Evolutionary conservation across 805 yeast genomes (phyloP).

Genomic region (Pachysolen tannophilus): DNA sequence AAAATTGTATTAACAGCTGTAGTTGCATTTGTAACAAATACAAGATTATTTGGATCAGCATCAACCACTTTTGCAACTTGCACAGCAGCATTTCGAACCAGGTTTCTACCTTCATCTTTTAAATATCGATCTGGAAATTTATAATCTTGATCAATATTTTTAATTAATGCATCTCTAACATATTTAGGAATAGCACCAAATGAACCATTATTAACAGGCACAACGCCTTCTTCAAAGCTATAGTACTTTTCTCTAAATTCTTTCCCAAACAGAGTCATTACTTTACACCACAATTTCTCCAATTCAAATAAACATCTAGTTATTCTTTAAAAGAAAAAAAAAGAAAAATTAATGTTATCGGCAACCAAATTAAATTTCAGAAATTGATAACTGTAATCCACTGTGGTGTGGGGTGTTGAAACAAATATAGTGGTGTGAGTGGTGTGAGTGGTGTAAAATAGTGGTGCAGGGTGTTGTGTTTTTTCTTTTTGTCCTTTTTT

Average conservation of each 20-base stretch:
- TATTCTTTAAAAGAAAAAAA: no score
- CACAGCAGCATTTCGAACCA: conserved; percentile 27
- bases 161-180: conserved; percentile 31
- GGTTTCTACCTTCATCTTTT: conserved; percentile 18
- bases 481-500: no score
- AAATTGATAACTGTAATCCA: no score
- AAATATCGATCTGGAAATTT: conserved; percentile 41
- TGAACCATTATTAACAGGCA: conserved; percentile 57
- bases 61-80: conserved; percentile 35
- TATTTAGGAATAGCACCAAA: conserved; percentile 48
- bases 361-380: no score
- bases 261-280: conserved; percentile 43
- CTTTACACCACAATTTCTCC: no score
- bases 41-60: conserved; percentile 39
- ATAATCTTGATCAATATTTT: conserved; percentile 20
- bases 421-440: no score
- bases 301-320: no score
- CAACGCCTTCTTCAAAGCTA: conserved; percentile 27
- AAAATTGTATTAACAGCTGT: conserved; percentile 50
- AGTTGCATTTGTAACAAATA: conserved; percentile 52
- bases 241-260: conserved; percentile 41
- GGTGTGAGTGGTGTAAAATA: no score
- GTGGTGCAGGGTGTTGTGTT: no score
- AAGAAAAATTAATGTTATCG: no score
- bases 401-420: no score